Percentiles rank a stretch among this genome's conserved stretches.
phyloP scores from a whole-genome alignment of 2,329 filamentous ascomycete species.

The Malbranchea cinnamomea region DNA sequence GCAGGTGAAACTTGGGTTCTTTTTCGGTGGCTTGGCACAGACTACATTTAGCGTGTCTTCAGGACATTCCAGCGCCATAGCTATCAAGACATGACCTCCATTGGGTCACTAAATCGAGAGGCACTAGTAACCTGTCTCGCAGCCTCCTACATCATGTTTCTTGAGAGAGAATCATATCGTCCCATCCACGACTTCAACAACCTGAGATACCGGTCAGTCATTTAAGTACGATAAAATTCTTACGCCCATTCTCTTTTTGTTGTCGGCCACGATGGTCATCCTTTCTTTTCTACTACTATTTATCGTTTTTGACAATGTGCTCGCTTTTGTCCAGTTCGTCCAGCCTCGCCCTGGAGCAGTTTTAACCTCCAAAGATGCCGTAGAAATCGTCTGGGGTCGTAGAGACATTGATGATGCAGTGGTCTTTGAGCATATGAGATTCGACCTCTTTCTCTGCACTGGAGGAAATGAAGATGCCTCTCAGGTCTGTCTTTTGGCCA shows the following conservation, averaged over 20 bases:
- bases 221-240: background rate
- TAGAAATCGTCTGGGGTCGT: conserved; percentile 44
- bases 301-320: conserved; percentile 12
- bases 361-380: conserved; percentile 33
- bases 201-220: no score
- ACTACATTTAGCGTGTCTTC: no score
- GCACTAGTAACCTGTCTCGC: no score
- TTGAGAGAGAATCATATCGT: no score
- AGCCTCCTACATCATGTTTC: no score
- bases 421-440: conserved; percentile 37
- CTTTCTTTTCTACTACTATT: conserved; percentile 6
- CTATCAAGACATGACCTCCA: no score
- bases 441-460: conserved; percentile 44
- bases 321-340: conserved; percentile 41
- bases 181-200: no score
- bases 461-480: conserved; percentile 38
- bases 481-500: no score
- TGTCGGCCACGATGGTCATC: conserved; percentile 3
- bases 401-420: conserved; percentile 35
- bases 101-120: no score
- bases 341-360: conserved; percentile 37
- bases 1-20: no score
- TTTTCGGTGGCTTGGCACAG: no score
- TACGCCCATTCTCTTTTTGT: background rate
- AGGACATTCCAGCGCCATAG: no score